Evolutionary conservation across 306 rosid species (phyloP).

Genomic region (Prunus davidiana): DNA sequence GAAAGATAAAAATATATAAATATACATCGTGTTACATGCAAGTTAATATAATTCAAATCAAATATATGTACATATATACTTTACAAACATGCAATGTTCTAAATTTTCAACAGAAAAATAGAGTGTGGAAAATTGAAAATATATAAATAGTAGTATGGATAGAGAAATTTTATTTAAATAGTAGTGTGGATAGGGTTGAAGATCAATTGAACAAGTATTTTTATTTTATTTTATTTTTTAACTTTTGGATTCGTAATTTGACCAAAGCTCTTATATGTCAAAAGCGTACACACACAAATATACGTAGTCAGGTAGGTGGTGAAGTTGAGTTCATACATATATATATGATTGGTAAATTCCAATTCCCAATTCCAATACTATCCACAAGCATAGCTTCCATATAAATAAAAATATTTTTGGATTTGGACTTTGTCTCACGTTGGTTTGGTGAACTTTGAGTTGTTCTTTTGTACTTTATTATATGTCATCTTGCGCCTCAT

Average conservation of each 20-base stretch:
- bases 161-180: background rate
- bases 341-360: background rate
- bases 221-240: too few species aligned
- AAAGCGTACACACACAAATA: background rate
- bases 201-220: too few species aligned
- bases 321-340: background rate
- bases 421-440: background rate
- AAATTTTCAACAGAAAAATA: background rate
- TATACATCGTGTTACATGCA: too few species aligned
- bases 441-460: background rate
- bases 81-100: background rate
- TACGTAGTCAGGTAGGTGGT: background rate
- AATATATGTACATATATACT: too few species aligned
- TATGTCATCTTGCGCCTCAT: too few species aligned
- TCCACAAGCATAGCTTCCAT: background rate
- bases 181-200: background rate
- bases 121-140: background rate
- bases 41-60: too few species aligned
- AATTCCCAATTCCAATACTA: background rate
- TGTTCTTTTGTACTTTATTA: too few species aligned
- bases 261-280: background rate
- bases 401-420: background rate
- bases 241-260: too few species aligned
- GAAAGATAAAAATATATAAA: too few species aligned
- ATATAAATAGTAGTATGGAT: too few species aligned